Conservation (phyloP, 805 yeast genomes). For the Candida sonorensis region DNA sequence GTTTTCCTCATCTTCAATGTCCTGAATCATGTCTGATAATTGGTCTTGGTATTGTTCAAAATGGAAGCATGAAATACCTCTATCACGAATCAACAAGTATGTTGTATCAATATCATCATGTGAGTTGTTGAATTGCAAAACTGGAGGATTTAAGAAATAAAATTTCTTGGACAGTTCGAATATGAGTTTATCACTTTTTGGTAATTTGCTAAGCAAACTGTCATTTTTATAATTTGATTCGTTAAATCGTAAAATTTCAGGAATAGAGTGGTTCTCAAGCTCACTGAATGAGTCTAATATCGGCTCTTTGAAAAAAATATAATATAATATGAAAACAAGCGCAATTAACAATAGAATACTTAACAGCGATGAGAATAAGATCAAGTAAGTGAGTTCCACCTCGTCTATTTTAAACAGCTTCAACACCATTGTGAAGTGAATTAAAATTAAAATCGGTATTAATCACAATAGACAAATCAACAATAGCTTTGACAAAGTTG, state of each 20-base stretch:
- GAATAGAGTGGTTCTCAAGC: conserved; percentile 17
- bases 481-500: too few species aligned
- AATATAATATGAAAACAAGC: conserved; percentile 19
- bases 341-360: conserved; percentile 20
- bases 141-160: conserved; percentile 19
- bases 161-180: conserved; percentile 20
- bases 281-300: conserved; percentile 7
- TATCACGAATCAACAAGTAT: conserved; percentile 26
- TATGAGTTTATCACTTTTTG: conserved; percentile 18
- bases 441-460: too few species aligned
- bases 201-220: too few species aligned
- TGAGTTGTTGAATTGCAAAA: conserved; percentile 18
- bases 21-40: conserved; percentile 16
- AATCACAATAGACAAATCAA: background rate
- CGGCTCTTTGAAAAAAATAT: conserved; percentile 20
- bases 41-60: conserved; percentile 28
- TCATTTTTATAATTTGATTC: conserved; percentile 13
- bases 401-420: conserved; percentile 11
- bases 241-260: conserved; percentile 18
- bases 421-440: background rate
- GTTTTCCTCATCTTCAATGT: conserved; percentile 14
- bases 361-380: conserved; percentile 20
- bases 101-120: conserved; percentile 23
- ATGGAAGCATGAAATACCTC: conserved; percentile 29
- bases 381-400: conserved; percentile 17